A percentile compares a stretch with the other conserved stretches of the same genome.
Conservation (phyloP, 1,284 basidiomycete species). For the Malassezia dermatis region DNA sequence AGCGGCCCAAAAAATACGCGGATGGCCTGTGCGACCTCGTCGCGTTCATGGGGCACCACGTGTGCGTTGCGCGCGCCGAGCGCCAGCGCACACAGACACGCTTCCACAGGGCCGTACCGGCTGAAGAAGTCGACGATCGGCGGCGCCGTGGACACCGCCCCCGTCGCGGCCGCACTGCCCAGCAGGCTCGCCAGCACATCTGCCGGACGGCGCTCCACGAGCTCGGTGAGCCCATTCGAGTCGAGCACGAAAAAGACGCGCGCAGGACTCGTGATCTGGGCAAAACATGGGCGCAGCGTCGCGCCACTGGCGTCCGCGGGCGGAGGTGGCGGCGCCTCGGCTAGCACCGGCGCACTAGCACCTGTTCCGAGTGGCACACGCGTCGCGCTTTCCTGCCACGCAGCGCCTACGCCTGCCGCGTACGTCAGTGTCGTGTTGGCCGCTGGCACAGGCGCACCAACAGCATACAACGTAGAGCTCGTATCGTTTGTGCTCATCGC, state of each 20-base stretch:
- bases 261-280: slow-evolving; percentile 63
- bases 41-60: slow-evolving; percentile 21
- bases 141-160: slow-evolving; percentile 27
- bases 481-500: not conserved
- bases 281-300: slow-evolving; percentile 63
- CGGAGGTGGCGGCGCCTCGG: slow-evolving; percentile 15
- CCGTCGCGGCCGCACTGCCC: slow-evolving; percentile 35
- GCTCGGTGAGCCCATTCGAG: slow-evolving; percentile 68
- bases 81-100: slow-evolving; percentile 80
- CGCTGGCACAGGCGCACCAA: not conserved
- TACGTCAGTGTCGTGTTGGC: slow-evolving; percentile 3
- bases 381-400: slow-evolving; percentile 25
- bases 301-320: slow-evolving; percentile 18
- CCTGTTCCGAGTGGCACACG: slow-evolving; percentile 25
- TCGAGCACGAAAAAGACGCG: slow-evolving; percentile 75
- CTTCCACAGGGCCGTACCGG: slow-evolving; percentile 51
- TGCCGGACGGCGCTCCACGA: slow-evolving; percentile 70
- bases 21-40: slow-evolving; percentile 39
- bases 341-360: slow-evolving; percentile 29
- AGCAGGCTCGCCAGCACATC: slow-evolving; percentile 60
- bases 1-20: slow-evolving; percentile 40
- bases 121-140: slow-evolving; percentile 41
- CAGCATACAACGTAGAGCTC: slow-evolving; percentile 4
- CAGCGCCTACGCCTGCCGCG: not conserved
- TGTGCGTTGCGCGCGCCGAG: slow-evolving; percentile 51